Evolutionary conservation across 163 green algal genomes (phyloP).

Genomic region (Scenedesmus sp.): DNA sequence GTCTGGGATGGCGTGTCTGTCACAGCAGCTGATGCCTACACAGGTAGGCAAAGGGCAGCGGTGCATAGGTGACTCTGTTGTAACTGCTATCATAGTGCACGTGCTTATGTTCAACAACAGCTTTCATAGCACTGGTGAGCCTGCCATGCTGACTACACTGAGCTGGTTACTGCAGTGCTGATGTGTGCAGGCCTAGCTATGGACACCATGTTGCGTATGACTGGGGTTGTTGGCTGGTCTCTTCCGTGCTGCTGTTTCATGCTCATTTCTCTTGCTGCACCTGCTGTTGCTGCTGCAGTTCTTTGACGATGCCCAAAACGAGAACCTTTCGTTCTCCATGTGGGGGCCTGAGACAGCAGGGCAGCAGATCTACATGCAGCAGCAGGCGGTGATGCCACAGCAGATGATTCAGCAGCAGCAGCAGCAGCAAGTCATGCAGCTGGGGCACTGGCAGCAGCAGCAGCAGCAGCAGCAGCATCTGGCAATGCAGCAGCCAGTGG

Average conservation of each 20-base stretch:
- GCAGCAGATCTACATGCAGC: background rate
- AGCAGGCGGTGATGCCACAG: background rate
- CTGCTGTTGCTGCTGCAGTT: background rate
- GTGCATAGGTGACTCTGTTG: background rate
- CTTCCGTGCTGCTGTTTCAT: background rate
- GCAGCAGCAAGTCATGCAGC: background rate
- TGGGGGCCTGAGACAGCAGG: background rate
- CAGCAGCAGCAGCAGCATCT: background rate
- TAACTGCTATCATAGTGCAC: background rate
- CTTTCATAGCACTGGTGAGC: too few relatives aligned
- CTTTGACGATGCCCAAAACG: background rate
- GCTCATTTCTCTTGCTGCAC: background rate
- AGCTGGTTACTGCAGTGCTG: too few relatives aligned
- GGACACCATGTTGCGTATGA: too few relatives aligned
- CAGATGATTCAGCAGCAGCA: conserved; percentile 18
- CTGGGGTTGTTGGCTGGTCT: too few relatives aligned
- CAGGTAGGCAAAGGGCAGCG: background rate
- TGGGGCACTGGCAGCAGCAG: conserved; percentile 4
- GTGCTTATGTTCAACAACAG: background rate
- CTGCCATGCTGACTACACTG: too few relatives aligned
- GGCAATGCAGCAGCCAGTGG: conserved; percentile 5
- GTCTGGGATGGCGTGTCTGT: background rate
- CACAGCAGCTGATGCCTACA: conserved; percentile 3
- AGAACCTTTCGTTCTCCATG: conserved; percentile 26
- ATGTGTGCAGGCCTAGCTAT: too few relatives aligned